phyloP scores from a whole-genome alignment of 2,329 filamentous ascomycete species.

The Thielaviopsis ethacetica region DNA sequence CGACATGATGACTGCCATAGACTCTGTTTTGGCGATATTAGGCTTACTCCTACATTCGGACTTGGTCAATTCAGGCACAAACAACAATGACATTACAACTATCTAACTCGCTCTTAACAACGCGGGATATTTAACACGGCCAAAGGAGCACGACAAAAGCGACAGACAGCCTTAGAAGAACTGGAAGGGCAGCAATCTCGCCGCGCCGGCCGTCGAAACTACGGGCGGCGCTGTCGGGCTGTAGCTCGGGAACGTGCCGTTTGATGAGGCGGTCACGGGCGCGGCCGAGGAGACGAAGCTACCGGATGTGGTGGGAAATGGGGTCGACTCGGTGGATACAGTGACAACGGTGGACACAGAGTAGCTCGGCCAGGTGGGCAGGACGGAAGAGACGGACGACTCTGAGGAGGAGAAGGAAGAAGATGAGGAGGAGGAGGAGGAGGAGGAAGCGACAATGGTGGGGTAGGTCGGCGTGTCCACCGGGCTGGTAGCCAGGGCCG shows the following conservation, averaged over 20 bases:
- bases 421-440: not conserved
- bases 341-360: not conserved
- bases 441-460: not conserved
- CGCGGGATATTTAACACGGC: not conserved
- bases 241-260: slow-evolving; percentile 3
- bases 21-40: not conserved
- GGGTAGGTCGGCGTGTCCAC: not conserved
- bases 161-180: not conserved
- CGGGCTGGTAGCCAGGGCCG: not conserved
- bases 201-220: slow-evolving; percentile 6
- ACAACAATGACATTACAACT: not conserved
- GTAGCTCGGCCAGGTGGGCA: not conserved
- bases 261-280: not conserved
- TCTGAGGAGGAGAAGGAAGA: not conserved
- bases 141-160: too few relatives aligned
- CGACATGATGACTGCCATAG: not conserved
- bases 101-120: not conserved
- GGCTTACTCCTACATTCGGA: not conserved
- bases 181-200: slow-evolving; percentile 1
- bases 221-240: not conserved
- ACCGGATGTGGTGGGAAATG: not conserved
- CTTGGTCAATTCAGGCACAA: not conserved
- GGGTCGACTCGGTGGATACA: not conserved
- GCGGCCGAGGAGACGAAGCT: not conserved
- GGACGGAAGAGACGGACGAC: not conserved